Base-by-base conservation (phyloP, 495 filamentous ascomycete genomes). In the Poronia punctata region DNA sequence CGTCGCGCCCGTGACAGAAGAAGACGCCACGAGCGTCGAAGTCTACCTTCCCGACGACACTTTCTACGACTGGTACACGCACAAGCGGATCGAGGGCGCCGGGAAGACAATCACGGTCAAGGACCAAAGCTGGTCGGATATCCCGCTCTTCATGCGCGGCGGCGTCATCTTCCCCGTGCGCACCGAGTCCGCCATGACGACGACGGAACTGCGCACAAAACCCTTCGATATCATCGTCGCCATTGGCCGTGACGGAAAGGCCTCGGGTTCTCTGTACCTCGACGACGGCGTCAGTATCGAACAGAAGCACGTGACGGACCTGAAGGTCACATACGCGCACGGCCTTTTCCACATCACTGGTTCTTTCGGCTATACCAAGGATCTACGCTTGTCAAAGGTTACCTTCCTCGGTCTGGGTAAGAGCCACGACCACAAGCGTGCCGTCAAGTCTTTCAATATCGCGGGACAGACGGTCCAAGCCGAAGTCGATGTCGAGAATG, bases 11-110 rank as follows among this genome's bases (percentile, higher is more conserved):
- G 85, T 92, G 7, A 79, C 69, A 0, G 70, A 78, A 8, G 66
- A 80, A 44, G 72, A 76, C 39, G 59, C 66, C 19, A 88, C 80
- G 0, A 71, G 68, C 22, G 82, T 86, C 3, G 65, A 75, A 10
- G 76, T 84, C 28, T 89, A 90, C 61, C 72, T 92, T 29, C 83
- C 85, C 26, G 51, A 81, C 24, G 84, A 83, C 52, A 52, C 78
- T 42, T 88, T 85, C 66, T 92, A 90, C 64, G 83, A 89, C 63
- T 87, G 73, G 70, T 77, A 75, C 60, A 86, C 82, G 1, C 68
- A 74, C 36, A 59, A 67, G 35, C 53, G 60, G 2, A 53, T 90
- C 21, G 66, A 63, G 4, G 82, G 83, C n/a, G 50, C 56, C 2
- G 82, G 80, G 7, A 52, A 52, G 5, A 65, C 50, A 22, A 52